Conservation (phyloP, 1,284 basidiomycete species). For the Meripilus lineatus region DNA sequence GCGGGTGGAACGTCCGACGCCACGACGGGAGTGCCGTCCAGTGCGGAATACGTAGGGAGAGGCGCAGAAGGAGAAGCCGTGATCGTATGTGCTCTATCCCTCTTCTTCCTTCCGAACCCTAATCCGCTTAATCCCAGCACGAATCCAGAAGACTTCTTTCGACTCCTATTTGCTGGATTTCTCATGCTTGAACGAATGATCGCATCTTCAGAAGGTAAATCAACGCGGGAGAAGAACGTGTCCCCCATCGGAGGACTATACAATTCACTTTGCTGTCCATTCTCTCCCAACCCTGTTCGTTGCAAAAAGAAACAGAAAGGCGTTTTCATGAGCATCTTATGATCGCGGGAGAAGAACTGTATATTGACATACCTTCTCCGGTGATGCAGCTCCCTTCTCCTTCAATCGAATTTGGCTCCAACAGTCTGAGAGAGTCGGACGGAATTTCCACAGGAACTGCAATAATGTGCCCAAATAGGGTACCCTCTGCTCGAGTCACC, state of each 20-base stretch:
- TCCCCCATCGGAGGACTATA: slow-evolving; percentile 22
- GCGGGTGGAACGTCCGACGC: too few species aligned
- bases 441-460: slow-evolving; percentile 55
- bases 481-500: slow-evolving; percentile 53
- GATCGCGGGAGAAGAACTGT: too few species aligned
- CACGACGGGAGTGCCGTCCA: too few species aligned
- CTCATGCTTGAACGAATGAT: slow-evolving; percentile 12
- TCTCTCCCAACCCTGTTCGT: too few species aligned
- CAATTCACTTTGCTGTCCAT: background rate
- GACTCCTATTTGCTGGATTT: background rate
- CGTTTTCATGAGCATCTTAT: too few species aligned
- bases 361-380: too few species aligned
- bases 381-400: too few species aligned
- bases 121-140: slow-evolving; percentile 3
- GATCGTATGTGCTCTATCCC: slow-evolving; percentile 4
- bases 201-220: slow-evolving; percentile 23
- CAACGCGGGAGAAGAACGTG: slow-evolving; percentile 24
- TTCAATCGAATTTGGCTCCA: slow-evolving; percentile 4
- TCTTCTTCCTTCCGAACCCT: background rate
- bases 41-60: too few species aligned
- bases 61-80: background rate
- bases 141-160: slow-evolving; percentile 7
- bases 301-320: too few species aligned
- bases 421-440: slow-evolving; percentile 13
- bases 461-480: slow-evolving; percentile 61